Conservation (phyloP, 805 yeast genomes). For the Yarrowia sp. region DNA sequence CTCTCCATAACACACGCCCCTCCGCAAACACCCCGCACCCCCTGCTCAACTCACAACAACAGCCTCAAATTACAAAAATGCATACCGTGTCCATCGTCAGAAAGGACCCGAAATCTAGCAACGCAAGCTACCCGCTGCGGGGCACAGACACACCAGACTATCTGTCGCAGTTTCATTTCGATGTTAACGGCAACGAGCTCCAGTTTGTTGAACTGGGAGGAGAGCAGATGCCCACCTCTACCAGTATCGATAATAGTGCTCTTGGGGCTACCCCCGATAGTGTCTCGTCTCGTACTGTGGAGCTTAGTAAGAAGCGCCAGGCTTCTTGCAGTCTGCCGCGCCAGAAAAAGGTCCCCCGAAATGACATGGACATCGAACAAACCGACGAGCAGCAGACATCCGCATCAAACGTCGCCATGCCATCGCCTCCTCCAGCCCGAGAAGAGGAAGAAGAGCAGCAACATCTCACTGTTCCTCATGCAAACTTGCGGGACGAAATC, state of each 20-base stretch:
- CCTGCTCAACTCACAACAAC: background rate
- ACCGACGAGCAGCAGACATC: slow-evolving; percentile 20
- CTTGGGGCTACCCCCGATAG: background rate
- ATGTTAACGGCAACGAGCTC: slow-evolving; percentile 20
- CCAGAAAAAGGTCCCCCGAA: slow-evolving; percentile 11
- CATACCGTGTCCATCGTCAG: slow-evolving; percentile 20
- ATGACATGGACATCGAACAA: slow-evolving; percentile 14
- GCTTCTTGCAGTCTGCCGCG: slow-evolving; percentile 20
- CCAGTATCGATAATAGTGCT: background rate
- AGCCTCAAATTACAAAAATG: slow-evolving; percentile 3
- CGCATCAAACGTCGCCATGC: slow-evolving; percentile 24
- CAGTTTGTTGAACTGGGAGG: slow-evolving; percentile 16
- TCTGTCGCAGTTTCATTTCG: slow-evolving; percentile 21
- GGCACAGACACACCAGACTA: slow-evolving; percentile 24
- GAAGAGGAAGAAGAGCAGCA: slow-evolving; percentile 23
- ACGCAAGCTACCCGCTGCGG: slow-evolving; percentile 17
- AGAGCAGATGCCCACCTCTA: background rate
- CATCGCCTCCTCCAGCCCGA: slow-evolving; percentile 20
- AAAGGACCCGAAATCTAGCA: slow-evolving; percentile 14
- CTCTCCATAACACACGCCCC: background rate
- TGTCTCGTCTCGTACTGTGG: background rate
- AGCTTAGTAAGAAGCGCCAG: slow-evolving; percentile 12
- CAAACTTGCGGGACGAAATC: slow-evolving; percentile 57
- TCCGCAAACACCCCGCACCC: background rate
- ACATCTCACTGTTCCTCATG: background rate